Base-by-base conservation (phyloP, 139 green algal species). In the Nannochloris sp. region DNA sequence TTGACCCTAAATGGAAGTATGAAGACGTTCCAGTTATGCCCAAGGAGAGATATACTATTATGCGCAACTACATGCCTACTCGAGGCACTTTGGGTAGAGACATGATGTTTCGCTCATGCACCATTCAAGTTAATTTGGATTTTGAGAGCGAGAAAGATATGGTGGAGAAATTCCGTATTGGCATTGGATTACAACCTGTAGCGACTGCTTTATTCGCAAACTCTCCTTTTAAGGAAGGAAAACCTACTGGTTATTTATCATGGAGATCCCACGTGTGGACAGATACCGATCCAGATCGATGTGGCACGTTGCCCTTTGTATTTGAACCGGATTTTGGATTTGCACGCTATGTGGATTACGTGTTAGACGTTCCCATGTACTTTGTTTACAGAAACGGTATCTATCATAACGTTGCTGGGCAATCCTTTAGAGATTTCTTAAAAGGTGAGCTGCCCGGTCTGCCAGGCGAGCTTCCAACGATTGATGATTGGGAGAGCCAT, bases 81-180 rank as follows among this genome's bases (percentile, higher is more conserved):
- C 78, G 87, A 0, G 94, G 94, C 34, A 85, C 44, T 14, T 77
- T 95, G 59, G 94, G 94, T 0, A 81, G 90, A 38, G 94, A 99
- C 79, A 99, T 99, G 94, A 99, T 99, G 94, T 97, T 98, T 76
- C 77, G 94, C 13, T 97, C 90, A 2, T 96, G 86, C 75, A 99
- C 94, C 19, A 88, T 99, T 27, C 94, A 99, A 86, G 90, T 98
- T 8, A 99, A 99, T 79, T 76, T 99, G 34, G 94, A 99, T 78
- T 99, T 94, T 76, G 85, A 94, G 67, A 85, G 69, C 5, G 94
- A 99, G 78, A 29, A 56, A 42, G 94, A 99, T 85, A 98, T 98
- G 92, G 76, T 98, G 23, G 77, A 95, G 61, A 99, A 98, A 77
- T 93, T 97, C 74, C 73, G 92, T 2, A 88, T 97, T 7, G 88